Evolutionary conservation across 2,329 filamentous ascomycete species (phyloP), one percentile per base, ranked within the genome.

Genomic region (Didymosphaeria variabile): DNA sequence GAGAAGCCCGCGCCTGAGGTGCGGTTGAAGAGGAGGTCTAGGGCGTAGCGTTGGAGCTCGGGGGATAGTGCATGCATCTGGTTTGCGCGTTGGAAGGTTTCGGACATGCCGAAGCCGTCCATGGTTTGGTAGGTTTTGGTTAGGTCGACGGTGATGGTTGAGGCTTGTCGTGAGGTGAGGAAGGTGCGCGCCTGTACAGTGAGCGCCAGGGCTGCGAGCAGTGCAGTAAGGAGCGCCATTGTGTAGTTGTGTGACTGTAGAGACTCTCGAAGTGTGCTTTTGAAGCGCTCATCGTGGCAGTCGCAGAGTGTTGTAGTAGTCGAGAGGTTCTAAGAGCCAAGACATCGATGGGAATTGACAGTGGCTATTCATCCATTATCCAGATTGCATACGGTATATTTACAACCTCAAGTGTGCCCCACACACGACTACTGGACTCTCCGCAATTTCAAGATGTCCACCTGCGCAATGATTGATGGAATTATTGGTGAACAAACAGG

Each of bases 11-110:
- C 81, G 4, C 81, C 81, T 0, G 77, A 78, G 1, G 79, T 81
- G 23, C 72, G 76, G 67, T 81, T 83, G 72, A 83, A 83, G 52
- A 83, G 77, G 7, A 82, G 71, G 60, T 83, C 80, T 5, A 83
- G 72, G 3, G 79, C 70, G 55, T 77, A 71, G 8, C 77, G 75
- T 67, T 80, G 80, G 62, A 81, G 78, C 69, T 66, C 12, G 8
- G 56, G 49, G 3, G 77, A 68, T 1, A 80, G 72, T 55, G 78
- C 79, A 38, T 78, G 77, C 72, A 83, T 80, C 49, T 80, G 77
- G 62, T 79, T 82, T 49, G 80, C 80, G 5, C 81, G 78, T 67
- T 82, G 79, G 65, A 83, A 83, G 4, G 81, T 81, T 52, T 80
- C 77, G 19, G 75, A 78, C 67, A 80, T 80, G n/a, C 81, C 81